Base-by-base conservation (phyloP, 768 basidiomycete species). In the Hemileccinum impolitum region DNA sequence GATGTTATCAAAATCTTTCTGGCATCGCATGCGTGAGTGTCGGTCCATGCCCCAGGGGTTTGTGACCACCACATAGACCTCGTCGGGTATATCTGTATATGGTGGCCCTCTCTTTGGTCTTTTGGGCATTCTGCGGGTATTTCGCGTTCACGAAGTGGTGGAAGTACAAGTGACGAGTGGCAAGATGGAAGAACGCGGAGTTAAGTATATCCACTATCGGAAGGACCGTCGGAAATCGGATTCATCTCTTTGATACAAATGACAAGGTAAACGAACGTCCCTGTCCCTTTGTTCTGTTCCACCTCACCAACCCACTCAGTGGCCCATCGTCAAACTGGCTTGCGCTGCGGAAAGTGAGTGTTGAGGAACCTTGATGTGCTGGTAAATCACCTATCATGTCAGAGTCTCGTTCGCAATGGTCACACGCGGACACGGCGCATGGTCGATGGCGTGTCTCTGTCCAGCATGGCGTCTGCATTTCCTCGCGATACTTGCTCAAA, bases 251-350 rank as follows among this genome's bases (percentile, higher is more conserved):
- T 34, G 21, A 31, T n/a, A 14, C 15, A 35, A 12, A 57, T 57
- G 54, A 34, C 48, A 50, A 48, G 45, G 57, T 53, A 60, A 51
- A n/a, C n/a, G n/a, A n/a, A n/a, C n/a, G n/a, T n/a, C n/a, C 38
- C 41, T 36, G 23, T 48, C 19, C 11, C 6, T 38, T 48, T 14
- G 11, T 30, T n/a, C 40, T 9, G 5, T 34, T 32, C 35, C 41
- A 25, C 44, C 47, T 45, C 28, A 64, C 52, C 44, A 38, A 42
- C 28, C 1, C 18, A 11, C 23, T 6, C 25, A 51, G 47, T 10
- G 11, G 38, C 10, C 70, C 81, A 1, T 82, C 81, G 11, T 75
- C 79, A 18, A 62, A 84, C 60, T 84, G 84, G 84, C 57, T 79
- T 14, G 72, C 76, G 1, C 59, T 84, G 38, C 72, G 77, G 55